Evolutionary conservation across 805 yeast genomes (phyloP), one percentile per base, ranked within the genome.

Genomic region (Barnettozyma sp.): DNA sequence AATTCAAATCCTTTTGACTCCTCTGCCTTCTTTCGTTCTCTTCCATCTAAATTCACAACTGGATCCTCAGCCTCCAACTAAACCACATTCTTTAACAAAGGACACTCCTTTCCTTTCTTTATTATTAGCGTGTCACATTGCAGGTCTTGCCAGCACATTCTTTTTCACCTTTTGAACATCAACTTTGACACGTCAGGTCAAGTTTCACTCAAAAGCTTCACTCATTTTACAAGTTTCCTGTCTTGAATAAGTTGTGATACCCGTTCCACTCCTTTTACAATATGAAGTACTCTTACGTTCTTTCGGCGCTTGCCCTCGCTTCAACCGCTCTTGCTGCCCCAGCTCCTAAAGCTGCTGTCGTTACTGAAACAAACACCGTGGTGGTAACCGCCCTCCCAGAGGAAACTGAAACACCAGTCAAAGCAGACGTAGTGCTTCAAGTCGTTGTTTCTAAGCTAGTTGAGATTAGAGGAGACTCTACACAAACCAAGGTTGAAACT

Each of bases 251-350:
- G n/a, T n/a, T n/a, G n/a, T 28, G 34, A 22, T 31, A 31, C 21
- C 26, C 26, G 7, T 29, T 28, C 41, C 25, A 31, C 16, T 9
- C 26, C 5, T 24, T 25, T 25, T 12, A 25, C 17, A 25, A 14
- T 25, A 53, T 53, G 58, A 49, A 39, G 43, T 49, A 46, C 43
- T 42, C 49, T 24, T 35, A 37, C 33, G 40, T 43, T 20, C 39
- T 51, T 17, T 42, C 54, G 17, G 40, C 48, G 27, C 47, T 52
- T 30, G 50, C 49, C 26, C 40, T 46, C n/a, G 46, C 50, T 29
- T 48, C 49, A 30, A 40, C 42, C 29, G 56, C 43, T 29, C 13
- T 46, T 18, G 56, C 54, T 26, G 56, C 52, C 25, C 54, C 56
- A 31, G 55, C 51, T 19, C 52, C 56, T 32, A 14, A 27, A 12